Conservation (phyloP, 352 stramenopile genomes). For the Globisporangium takayamanum region DNA sequence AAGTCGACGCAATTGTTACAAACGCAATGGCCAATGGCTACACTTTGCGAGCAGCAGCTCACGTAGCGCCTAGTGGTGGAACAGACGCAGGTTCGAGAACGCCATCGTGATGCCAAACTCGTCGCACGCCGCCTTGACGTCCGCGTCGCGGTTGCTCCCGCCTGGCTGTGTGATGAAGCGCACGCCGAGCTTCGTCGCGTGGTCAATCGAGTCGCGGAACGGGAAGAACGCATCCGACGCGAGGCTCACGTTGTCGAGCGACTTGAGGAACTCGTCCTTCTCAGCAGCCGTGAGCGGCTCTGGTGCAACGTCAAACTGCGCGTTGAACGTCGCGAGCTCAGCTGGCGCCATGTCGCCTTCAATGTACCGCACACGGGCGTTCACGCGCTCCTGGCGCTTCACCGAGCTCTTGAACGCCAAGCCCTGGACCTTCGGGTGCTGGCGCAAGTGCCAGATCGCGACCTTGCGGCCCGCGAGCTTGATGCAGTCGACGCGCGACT, state of each 20-base stretch:
- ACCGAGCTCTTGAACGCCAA: slow-evolving; percentile 96
- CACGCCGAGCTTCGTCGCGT: slow-evolving; percentile 93
- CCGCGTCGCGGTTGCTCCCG: slow-evolving; percentile 74
- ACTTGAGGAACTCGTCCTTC: slow-evolving; percentile 93
- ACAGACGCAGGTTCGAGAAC: slow-evolving; percentile 97
- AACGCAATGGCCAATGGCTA: background rate
- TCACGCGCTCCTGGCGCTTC: slow-evolving; percentile 99
- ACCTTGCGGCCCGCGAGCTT: slow-evolving; percentile 99
- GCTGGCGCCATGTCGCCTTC: slow-evolving; percentile 97
- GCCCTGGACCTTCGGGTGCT: slow-evolving; percentile 95
- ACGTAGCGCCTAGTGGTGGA: slow-evolving; percentile 95
- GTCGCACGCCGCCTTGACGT: slow-evolving; percentile 94
- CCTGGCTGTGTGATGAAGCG: slow-evolving; percentile 96
- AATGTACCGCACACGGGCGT: slow-evolving; percentile 99
- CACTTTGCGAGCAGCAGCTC: background rate
- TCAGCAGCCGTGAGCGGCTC: slow-evolving; percentile 92
- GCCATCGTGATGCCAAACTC: slow-evolving; percentile 99
- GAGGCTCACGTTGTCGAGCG: slow-evolving; percentile 90
- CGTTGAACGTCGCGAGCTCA: slow-evolving; percentile 94
- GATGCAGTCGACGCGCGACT: slow-evolving; percentile 98
- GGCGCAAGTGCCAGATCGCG: slow-evolving; percentile 96
- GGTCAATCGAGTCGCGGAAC: slow-evolving; percentile 99
- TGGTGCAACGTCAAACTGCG: slow-evolving; percentile 92
- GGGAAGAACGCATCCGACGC: slow-evolving; percentile 99
- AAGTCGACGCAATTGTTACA: background rate